These are phyloP conservation scores for Dictyostelium citrinum DNA, from an alignment of 78 protist genomes.

Conservation along the genomic window DNA sequence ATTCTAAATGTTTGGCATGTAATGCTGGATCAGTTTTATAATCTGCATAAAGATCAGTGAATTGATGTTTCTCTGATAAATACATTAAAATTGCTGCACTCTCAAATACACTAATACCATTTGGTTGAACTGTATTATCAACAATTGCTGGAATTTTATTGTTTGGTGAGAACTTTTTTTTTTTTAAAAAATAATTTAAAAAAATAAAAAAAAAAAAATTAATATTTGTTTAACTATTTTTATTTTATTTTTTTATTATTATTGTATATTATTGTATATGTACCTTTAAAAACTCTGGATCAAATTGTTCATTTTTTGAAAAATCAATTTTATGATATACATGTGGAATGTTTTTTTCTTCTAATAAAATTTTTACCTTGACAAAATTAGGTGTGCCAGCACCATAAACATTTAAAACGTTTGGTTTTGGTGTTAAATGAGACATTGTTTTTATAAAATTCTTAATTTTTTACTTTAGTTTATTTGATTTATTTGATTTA, in stretches of 20 bases:
- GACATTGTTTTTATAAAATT: not conserved
- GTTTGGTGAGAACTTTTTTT: slow-evolving; percentile 82
- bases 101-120: slow-evolving; percentile 81
- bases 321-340: slow-evolving; percentile 20
- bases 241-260: not conserved
- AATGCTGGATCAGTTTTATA: not conserved
- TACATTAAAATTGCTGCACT: slow-evolving; percentile 87
- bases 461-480: not conserved
- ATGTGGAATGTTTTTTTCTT: not conserved
- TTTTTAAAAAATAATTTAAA: no score
- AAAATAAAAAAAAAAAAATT: not conserved
- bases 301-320: slow-evolving; percentile 78
- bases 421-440: not conserved
- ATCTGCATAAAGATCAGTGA: slow-evolving; percentile 43
- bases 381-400: not conserved
- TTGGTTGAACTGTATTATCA: slow-evolving; percentile 56
- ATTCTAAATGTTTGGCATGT: not conserved
- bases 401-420: not conserved
- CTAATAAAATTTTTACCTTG: not conserved
- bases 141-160: slow-evolving; percentile 86
- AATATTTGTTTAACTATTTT: not conserved
- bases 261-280: slow-evolving; percentile 13
- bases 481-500: not conserved
- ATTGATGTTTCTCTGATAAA: slow-evolving; percentile 80
- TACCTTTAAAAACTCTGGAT: slow-evolving; percentile 69